Evolutionary conservation across 2,329 filamentous ascomycete genomes (phyloP), one percentile per base, ranked within the genome.

Genomic region (Verticillium isaacii): DNA sequence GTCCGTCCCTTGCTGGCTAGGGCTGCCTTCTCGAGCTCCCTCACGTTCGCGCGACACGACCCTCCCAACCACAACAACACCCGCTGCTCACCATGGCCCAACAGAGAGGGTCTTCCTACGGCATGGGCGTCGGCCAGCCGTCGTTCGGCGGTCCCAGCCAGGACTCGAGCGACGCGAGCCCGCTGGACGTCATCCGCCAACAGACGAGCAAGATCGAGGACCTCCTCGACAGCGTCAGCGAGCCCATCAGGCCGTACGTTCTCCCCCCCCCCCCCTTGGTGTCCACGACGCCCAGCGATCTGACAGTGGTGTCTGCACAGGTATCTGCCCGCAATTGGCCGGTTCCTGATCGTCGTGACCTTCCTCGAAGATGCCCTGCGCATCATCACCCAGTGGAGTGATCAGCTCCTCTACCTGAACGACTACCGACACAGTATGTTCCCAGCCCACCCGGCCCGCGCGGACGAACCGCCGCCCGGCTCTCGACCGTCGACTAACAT

Each of bases 121-220:
- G 64, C 61, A 45, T 66, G 41, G 63, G 64, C 32, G 63, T 62
- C 61, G 64, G 64, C n/a, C 36, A 36, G 25, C 60, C 64, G 34
- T 60, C 64, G 15, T 66, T 66, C n/a, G 64, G 63, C 59, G 63
- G 59, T 19, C 45, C 63, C 45, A 63, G 55, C 61, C 54, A 32
- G 15, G 64, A 66, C 23, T 60, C 50, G 50, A 45, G 56, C 36
- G 89, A 93, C 70, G 85, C 89, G 57, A 92, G 87, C 75, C 88
- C 90, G 62, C 86, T 99, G 69, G 95, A 97, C 76, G 85, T 92
- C 70, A 92, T 99, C 73, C 86, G 95, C 66, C 87, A 93, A 76
- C 93, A 98, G 78, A 99, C 95, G 59, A 97, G 91, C 89, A 98
- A 97, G 85, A 94, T 99, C 68, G 95, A 99, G 80, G 95, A 99